A percentile compares a stretch with the other conserved stretches of the same genome.
phyloP scores from a whole-genome alignment of 129 eudicot genomes.

The Cynara cardunculus region DNA sequence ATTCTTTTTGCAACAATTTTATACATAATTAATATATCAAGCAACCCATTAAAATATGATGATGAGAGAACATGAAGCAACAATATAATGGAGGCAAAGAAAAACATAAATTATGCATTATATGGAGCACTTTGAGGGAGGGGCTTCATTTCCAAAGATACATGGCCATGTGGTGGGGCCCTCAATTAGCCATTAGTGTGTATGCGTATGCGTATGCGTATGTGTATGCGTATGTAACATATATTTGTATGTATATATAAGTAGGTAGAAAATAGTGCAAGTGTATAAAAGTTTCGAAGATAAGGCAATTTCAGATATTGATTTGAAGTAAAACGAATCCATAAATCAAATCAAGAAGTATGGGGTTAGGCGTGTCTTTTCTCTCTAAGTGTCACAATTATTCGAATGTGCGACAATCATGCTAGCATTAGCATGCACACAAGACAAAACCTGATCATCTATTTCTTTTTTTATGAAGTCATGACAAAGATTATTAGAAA shows the following conservation, averaged over 20 bases:
- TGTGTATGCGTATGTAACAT: no score
- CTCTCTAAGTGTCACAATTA: background rate
- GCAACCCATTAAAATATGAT: conserved; percentile 1
- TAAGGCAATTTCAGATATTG: background rate
- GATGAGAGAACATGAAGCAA: conserved; percentile 18
- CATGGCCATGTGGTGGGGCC: conserved; percentile 24
- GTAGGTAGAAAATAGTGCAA: background rate
- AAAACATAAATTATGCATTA: conserved; percentile 20
- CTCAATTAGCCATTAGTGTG: conserved; percentile 7
- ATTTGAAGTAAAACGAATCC: background rate
- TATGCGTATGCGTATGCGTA: no score
- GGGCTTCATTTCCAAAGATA: background rate
- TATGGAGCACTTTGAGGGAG: conserved; percentile 17
- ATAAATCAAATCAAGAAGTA: background rate
- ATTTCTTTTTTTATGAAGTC: background rate
- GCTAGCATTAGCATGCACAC: background rate
- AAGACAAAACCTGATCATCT: background rate
- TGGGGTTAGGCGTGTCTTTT: background rate
- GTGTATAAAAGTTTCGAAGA: background rate
- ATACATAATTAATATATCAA: background rate
- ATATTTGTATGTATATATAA: background rate
- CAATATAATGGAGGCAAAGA: conserved; percentile 30
- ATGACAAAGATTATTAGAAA: background rate
- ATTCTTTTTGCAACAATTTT: background rate
- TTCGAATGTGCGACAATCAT: background rate